These are phyloP conservation scores for Diaporthe ampelina DNA, from an alignment of 2,329 filamentous ascomycete species.

Conservation along the genomic window DNA sequence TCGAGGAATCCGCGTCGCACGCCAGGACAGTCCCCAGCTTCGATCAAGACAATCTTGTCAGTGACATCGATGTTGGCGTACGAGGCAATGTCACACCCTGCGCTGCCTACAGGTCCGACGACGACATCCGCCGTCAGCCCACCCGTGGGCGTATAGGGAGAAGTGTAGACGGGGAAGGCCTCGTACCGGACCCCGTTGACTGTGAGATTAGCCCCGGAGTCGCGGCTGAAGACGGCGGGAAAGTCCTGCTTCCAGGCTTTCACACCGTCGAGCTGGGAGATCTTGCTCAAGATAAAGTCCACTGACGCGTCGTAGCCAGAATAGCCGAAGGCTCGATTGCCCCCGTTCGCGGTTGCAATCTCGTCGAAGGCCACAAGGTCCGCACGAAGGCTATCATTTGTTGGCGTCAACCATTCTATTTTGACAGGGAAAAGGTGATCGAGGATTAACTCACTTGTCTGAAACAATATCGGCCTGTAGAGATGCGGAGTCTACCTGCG, in stretches of 20 bases:
- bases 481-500: constrained; percentile 5
- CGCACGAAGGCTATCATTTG: background rate
- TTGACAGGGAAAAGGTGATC: too few relatives aligned
- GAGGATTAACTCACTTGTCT: constrained; percentile 2
- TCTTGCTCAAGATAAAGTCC: constrained; percentile 19
- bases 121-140: constrained; percentile 14
- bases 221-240: background rate
- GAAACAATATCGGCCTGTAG: constrained; percentile 9
- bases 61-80: constrained; percentile 9
- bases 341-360: constrained; percentile 22
- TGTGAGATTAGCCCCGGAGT: background rate
- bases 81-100: constrained; percentile 9
- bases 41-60: constrained; percentile 21
- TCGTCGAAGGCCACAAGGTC: constrained; percentile 19
- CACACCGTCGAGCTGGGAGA: constrained; percentile 7
- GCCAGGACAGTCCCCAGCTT: constrained; percentile 16
- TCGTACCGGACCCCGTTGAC: constrained; percentile 14
- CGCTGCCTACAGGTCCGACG: constrained; percentile 16
- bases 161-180: constrained; percentile 11
- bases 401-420: background rate
- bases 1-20: constrained; percentile 23
- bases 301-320: constrained; percentile 21
- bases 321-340: constrained; percentile 23
- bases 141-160: constrained; percentile 1
- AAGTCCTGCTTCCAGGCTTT: constrained; percentile 28